Percentiles rank a stretch among this genome's conserved stretches.
Conservation (phyloP, 1,284 basidiomycete species). For the Ceratobasidium sp. region DNA sequence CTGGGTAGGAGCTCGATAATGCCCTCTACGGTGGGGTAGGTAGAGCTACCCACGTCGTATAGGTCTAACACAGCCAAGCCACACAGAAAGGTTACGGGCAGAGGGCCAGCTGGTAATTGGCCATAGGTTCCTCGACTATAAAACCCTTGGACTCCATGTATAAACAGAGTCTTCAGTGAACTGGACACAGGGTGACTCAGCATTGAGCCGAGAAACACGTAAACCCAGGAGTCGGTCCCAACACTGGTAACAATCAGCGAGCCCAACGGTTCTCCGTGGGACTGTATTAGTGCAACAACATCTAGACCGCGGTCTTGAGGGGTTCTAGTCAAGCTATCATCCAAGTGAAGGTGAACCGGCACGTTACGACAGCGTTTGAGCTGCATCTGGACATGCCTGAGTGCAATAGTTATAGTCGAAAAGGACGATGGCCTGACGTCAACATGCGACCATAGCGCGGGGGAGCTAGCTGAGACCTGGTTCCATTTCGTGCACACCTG, state of each 20-base stretch:
- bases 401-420: too few species aligned
- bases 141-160: background rate
- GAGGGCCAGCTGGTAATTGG: background rate
- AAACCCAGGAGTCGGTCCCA: background rate
- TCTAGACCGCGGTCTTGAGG: background rate
- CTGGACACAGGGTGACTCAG: background rate
- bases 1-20: background rate
- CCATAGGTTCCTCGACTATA: background rate
- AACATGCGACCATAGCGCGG: constrained; percentile 36
- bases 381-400: background rate
- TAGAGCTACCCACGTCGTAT: background rate
- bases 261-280: background rate
- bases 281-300: background rate
- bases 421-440: background rate
- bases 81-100: background rate
- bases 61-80: background rate
- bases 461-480: constrained; percentile 4
- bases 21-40: background rate
- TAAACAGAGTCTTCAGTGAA: background rate
- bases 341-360: background rate
- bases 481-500: constrained; percentile 22
- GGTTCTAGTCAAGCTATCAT: background rate
- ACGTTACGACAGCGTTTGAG: background rate
- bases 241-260: background rate
- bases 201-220: background rate